Conservation (phyloP, 2,329 filamentous ascomycete genomes). For the Aspergillus clavatus region DNA sequence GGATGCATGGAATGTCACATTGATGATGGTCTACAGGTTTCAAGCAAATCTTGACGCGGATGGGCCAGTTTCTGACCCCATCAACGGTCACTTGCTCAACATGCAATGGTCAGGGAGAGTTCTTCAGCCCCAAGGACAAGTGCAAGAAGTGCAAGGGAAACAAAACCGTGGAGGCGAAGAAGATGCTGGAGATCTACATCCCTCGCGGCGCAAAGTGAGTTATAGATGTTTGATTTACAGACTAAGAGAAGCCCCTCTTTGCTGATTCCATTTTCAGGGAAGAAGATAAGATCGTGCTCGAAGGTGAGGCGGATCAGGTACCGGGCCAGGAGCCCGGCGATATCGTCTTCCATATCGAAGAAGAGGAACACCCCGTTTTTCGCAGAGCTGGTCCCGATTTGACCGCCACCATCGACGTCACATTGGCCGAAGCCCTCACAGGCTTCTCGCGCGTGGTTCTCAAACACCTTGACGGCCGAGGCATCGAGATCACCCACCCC, state of each 20-base stretch:
- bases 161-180: conserved; percentile 79
- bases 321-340: conserved; percentile 88
- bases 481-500: conserved; percentile 74
- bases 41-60: conserved; percentile 71
- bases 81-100: conserved; percentile 74
- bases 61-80: conserved; percentile 81
- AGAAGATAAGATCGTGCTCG: conserved; percentile 82
- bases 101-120: conserved; percentile 78
- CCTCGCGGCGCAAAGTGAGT: conserved; percentile 69
- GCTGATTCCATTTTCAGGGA: conserved; percentile 42
- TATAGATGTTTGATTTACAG: neutral
- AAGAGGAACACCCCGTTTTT: conserved; percentile 77
- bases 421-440: conserved; percentile 74
- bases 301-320: conserved; percentile 89
- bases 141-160: conserved; percentile 99
- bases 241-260: neutral
- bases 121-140: conserved; percentile 92
- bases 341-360: conserved; percentile 81
- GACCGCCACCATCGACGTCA: conserved; percentile 73
- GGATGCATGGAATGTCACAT: neutral
- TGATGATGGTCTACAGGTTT: conserved; percentile 44
- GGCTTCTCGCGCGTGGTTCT: conserved; percentile 89
- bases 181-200: conserved; percentile 94
- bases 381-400: conserved; percentile 79
- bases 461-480: conserved; percentile 88